Base-by-base conservation (phyloP, 2,329 filamentous ascomycete species). In the Aspergillus eucalypticola region DNA sequence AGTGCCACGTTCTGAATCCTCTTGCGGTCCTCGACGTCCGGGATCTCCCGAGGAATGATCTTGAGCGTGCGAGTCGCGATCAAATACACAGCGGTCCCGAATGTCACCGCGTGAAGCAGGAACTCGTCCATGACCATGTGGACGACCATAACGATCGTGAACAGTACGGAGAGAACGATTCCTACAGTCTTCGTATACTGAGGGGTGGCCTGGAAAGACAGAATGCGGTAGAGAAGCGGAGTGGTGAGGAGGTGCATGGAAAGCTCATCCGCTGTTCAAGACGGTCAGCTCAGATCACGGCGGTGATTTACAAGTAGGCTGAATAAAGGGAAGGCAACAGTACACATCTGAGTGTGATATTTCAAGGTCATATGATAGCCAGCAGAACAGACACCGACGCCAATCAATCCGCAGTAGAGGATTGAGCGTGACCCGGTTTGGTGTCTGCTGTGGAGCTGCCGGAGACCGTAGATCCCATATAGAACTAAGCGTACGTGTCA, bases 111-210 rank as follows among this genome's bases (percentile, higher is more conserved):
- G 49, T 79, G 77, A 0, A 79, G 67, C 0, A 79, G 42, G 25
- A 79, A 79, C 54, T 79, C 77, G 27, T 79, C 76, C 75, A 79
- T 75, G 13, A 74, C 71, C 71, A 79, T 79, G 38, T 79, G 77
- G 0, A 75, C 72, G 5, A 78, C 69, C 74, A 79, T 79, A 3
- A 79, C 74, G 3, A 72, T 58, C 4, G 66, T 67, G 54, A 72
- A 71, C 3, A 67, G 38, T 7, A 59, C 27, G 0, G 59, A 50
- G 5, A 72, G 63, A 8, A 68, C 57, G 8, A 63, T 59, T 1
- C 70, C 71, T 0, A 73, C 54, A 0, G 68, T 2, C 8, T 56
- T 69, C 0, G 73, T 74, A 3, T 65, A 66, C 53, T 67, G 48
- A 3, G 61, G 64, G n/a, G 46, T 69, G 11, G 59, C 62, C 49